These are phyloP conservation scores for Fraxinus quadrangulata DNA, from an alignment of 257 asterid species.

Conservation along the genomic window DNA sequence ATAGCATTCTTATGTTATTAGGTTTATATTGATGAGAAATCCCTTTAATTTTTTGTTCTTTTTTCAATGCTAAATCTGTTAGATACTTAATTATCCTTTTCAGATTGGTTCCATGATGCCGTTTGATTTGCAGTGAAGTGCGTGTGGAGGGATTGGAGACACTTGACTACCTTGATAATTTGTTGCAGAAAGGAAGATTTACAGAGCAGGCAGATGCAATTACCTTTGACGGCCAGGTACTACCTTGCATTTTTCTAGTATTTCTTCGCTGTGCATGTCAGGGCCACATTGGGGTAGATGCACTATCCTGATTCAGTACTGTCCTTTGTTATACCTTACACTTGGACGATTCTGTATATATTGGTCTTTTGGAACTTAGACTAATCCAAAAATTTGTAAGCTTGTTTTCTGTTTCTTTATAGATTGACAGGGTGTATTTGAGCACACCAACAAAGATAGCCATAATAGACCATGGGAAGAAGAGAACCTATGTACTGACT, in stretches of 20 bases:
- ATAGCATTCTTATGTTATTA: background rate
- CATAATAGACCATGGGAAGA: slow-evolving; percentile 84
- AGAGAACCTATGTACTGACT: slow-evolving; percentile 72
- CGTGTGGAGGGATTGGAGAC: slow-evolving; percentile 95
- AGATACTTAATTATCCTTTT: slow-evolving; percentile 33
- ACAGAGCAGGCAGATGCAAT: slow-evolving; percentile 94
- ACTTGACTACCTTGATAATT: slow-evolving; percentile 72
- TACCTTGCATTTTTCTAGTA: slow-evolving; percentile 9
- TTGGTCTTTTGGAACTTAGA: slow-evolving; percentile 6
- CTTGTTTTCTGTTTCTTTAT: slow-evolving; percentile 23
- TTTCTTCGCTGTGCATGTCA: background rate
- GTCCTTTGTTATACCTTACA: background rate
- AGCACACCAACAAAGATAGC: slow-evolving; percentile 84
- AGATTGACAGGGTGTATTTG: slow-evolving; percentile 81
- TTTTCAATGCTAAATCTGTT: slow-evolving; percentile 26
- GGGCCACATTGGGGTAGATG: background rate
- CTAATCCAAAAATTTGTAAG: slow-evolving; percentile 4
- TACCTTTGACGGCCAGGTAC: slow-evolving; percentile 87
- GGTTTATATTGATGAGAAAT: slow-evolving; percentile 17
- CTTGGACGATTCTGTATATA: slow-evolving; percentile 14
- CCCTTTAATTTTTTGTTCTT: slow-evolving; percentile 10
- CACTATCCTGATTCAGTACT: slow-evolving; percentile 13
- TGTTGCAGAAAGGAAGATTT: slow-evolving; percentile 60
- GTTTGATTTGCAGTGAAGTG: slow-evolving; percentile 76
- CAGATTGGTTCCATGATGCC: slow-evolving; percentile 42